Base-by-base conservation (phyloP, 2,329 filamentous ascomycete species). In the Blastomyces percursus region DNA sequence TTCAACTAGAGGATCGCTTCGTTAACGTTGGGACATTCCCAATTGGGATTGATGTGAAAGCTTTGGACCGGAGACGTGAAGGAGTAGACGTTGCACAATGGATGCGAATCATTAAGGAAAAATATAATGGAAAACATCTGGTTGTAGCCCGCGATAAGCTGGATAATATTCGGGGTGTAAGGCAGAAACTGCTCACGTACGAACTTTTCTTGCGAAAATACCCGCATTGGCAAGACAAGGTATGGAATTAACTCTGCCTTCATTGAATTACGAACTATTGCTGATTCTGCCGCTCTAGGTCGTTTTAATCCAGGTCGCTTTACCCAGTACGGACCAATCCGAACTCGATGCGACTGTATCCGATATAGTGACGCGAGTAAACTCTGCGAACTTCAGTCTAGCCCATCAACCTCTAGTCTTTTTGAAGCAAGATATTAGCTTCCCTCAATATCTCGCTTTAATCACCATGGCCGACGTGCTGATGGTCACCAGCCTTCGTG, bases 61-160 rank as follows among this genome's bases (percentile, higher is more conserved):
- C 86, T 60, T 82, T 96, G 64, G 83, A 86, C 61, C 77, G 84
- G 66, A 86, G 90, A 65, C 87, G 91, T 14, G 80, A 86, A 62
- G 85, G 90, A 32, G 79, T 82, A 2, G 87, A 91, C 61, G 91
- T 96, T 14, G 78, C 83, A 64, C 83, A 85, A 67, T 96, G 91
- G 90, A 82, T 96, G 58, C 79, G 85, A 58, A 88, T 87, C 30
- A 88, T 97, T 76, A 83, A 86, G 65, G 88, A 96, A 65, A 85
- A 89, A 55, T 97, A 96, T 76, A 84, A 86, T 67, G 91, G 87
- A 68, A 96, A 96, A 80, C 88, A 86, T 70, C 83, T 97, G 62
- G 95, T 97, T 68, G 92, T 96, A 14, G 91, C 91, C 11, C 86
- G 93, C 60, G 93, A 97, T 76, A 96, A 96, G 81, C 85, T 97